A percentile compares a stretch with the other conserved stretches of the same genome.
These are phyloP conservation scores for Hyphopichia khmerensis DNA, from an alignment of 1,139 yeast species.

Conservation along the genomic window DNA sequence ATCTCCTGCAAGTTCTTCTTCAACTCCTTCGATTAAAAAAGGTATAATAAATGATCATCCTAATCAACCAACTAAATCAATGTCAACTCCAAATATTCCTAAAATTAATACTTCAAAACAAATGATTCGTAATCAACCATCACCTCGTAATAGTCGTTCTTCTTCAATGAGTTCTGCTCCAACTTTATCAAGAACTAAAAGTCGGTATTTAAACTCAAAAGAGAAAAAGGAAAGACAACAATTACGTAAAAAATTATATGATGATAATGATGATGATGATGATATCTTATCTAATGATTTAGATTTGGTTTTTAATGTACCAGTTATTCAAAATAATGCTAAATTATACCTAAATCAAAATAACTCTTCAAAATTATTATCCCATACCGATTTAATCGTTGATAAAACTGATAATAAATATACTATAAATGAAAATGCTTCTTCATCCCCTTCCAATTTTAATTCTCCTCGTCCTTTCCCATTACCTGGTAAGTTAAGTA, in stretches of 20 bases:
- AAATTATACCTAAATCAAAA: conserved; percentile 29
- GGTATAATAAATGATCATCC: background rate
- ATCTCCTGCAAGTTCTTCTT: background rate
- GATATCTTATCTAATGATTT: conserved; percentile 39
- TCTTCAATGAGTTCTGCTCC: conserved; percentile 10
- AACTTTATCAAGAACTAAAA: conserved; percentile 31
- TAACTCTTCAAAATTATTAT: conserved; percentile 12
- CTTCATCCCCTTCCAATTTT: background rate
- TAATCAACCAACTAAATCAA: conserved; percentile 1
- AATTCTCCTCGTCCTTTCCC: conserved; percentile 23
- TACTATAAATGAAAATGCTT: conserved; percentile 11
- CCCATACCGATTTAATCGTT: conserved; percentile 28
- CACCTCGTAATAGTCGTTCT: background rate
- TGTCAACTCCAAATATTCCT: conserved; percentile 6
- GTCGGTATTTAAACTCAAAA: conserved; percentile 33
- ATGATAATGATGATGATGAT: conserved; percentile 45
- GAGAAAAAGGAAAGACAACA: conserved; percentile 41
- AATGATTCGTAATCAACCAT: background rate
- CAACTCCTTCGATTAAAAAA: background rate
- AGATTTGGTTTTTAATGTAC: conserved; percentile 46
- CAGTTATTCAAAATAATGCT: conserved; percentile 38
- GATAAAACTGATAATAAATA: conserved; percentile 24
- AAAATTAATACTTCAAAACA: background rate
- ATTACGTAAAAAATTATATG: conserved; percentile 41
- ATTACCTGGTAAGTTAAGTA: conserved; percentile 32